These are phyloP conservation scores for Trichoderma reesei DNA, from an alignment of 495 filamentous ascomycete genomes.

Conservation along the genomic window DNA sequence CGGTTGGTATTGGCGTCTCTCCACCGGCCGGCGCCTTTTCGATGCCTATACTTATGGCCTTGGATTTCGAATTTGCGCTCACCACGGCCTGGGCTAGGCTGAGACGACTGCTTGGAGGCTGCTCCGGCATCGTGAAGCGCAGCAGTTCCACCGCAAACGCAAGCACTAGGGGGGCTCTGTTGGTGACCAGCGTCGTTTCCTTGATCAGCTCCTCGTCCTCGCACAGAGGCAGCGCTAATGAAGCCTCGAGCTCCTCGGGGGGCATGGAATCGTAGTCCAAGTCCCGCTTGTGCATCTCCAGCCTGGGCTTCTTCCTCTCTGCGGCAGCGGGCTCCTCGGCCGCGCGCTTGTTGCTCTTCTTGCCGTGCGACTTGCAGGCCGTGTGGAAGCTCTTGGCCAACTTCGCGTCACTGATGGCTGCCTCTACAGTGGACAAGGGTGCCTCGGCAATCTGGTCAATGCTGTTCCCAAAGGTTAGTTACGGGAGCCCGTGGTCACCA, in stretches of 20 bases:
- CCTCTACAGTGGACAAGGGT: slow-evolving; percentile 41
- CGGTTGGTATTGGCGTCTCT: slow-evolving; percentile 44
- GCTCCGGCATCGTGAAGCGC: slow-evolving; percentile 71
- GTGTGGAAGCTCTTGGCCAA: slow-evolving; percentile 56
- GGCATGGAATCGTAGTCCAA: slow-evolving; percentile 29
- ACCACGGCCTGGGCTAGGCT: slow-evolving; percentile 73
- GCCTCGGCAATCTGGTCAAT: slow-evolving; percentile 54
- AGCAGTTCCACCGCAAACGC: slow-evolving; percentile 68
- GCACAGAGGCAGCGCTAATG: slow-evolving; percentile 50
- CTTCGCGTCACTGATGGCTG: slow-evolving; percentile 60
- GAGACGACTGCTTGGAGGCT: slow-evolving; percentile 69
- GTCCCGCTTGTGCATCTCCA: slow-evolving; percentile 23
- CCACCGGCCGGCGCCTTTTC: slow-evolving; percentile 57
- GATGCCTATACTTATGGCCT: slow-evolving; percentile 64
- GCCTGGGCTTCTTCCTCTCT: slow-evolving; percentile 30
- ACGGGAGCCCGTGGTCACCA: slow-evolving; percentile 10
- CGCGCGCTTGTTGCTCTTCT: slow-evolving; percentile 34
- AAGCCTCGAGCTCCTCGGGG: slow-evolving; percentile 55
- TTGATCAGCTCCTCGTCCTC: slow-evolving; percentile 50
- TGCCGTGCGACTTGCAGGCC: slow-evolving; percentile 54
- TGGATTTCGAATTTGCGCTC: slow-evolving; percentile 63
- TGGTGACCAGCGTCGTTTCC: slow-evolving; percentile 53
- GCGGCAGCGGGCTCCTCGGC: slow-evolving; percentile 12
- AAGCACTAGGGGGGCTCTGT: slow-evolving; percentile 70
- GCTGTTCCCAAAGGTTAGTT: slow-evolving; percentile 22